A percentile compares a stretch with the other conserved stretches of the same genome.
phyloP scores from a whole-genome alignment of 306 rosid species.

The Bauhinia variegata region DNA sequence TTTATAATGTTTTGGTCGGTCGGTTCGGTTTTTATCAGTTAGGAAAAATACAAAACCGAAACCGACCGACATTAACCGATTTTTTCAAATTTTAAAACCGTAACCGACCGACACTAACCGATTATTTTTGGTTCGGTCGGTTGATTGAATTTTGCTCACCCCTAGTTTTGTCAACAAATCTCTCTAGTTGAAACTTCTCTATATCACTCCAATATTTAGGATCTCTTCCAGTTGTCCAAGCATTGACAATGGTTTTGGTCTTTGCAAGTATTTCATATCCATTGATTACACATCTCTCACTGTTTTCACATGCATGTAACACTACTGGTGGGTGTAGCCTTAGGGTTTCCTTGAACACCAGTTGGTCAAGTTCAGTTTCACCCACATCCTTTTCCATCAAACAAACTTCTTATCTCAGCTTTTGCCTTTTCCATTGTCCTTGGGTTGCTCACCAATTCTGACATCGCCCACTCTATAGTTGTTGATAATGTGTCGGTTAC shows the following conservation, averaged over 20 bases:
- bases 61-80: too few species aligned
- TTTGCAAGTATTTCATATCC: background rate
- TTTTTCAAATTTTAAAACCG: too few species aligned
- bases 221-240: background rate
- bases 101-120: too few species aligned
- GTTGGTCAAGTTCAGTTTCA: conserved; percentile 1
- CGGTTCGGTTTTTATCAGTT: too few species aligned
- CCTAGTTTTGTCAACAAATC: conserved; percentile 11
- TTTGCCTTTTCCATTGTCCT: conserved; percentile 8
- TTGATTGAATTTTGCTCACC: too few species aligned
- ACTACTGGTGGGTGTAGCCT: conserved; percentile 9
- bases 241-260: too few species aligned
- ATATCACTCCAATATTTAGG: conserved; percentile 14
- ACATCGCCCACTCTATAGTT: conserved; percentile 22
- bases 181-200: conserved; percentile 1
- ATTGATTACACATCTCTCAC: background rate
- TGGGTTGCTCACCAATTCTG: conserved; percentile 15
- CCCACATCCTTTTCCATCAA: background rate
- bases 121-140: too few species aligned
- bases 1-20: too few species aligned
- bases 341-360: background rate
- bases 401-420: background rate
- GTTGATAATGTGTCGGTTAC: conserved; percentile 23
- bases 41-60: too few species aligned
- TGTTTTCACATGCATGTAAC: conserved; percentile 2